Evolutionary conservation across 2,329 filamentous ascomycete species (phyloP).

Genomic region (Cryphonectria carpinicola): DNA sequence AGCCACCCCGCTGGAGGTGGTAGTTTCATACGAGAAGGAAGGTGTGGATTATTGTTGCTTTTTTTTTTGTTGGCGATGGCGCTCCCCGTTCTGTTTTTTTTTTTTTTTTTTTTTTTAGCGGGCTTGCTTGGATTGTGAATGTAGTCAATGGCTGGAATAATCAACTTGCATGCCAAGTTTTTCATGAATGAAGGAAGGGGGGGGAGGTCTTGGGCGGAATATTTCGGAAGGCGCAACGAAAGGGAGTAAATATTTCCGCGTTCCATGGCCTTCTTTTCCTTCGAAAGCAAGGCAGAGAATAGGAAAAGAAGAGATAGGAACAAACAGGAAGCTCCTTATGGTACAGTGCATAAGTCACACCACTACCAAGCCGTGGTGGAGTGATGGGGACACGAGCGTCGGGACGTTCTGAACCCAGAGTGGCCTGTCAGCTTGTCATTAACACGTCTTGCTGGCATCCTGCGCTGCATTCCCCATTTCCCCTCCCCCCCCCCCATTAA

Average conservation of each 20-base stretch:
- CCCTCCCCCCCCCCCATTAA: constrained; percentile 13
- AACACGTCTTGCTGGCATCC: constrained; percentile 11
- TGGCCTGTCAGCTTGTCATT: constrained; percentile 22
- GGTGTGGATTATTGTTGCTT: too few relatives aligned
- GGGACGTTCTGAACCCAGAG: not conserved
- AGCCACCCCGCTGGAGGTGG: too few relatives aligned
- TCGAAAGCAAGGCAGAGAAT: not conserved
- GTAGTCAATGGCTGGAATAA: not conserved
- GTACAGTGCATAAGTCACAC: constrained; percentile 6
- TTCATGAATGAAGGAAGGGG: not conserved
- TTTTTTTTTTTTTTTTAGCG: not conserved
- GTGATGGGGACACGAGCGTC: constrained; percentile 18
- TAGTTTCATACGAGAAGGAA: too few relatives aligned
- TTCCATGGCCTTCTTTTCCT: not conserved
- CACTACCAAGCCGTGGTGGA: constrained; percentile 22
- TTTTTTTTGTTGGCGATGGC: too few relatives aligned
- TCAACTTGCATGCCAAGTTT: not conserved
- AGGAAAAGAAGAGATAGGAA: not conserved
- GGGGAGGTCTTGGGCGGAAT: not conserved
- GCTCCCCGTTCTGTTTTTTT: not conserved
- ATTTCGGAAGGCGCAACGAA: not conserved
- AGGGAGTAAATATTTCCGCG: not conserved
- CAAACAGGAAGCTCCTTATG: not conserved
- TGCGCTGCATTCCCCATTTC: not conserved
- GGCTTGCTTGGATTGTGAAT: not conserved